Percentiles rank a stretch among this genome's conserved stretches.
Evolutionary conservation across 129 eudicot species (phyloP).

Genomic region (Oenanthe sinensis): DNA sequence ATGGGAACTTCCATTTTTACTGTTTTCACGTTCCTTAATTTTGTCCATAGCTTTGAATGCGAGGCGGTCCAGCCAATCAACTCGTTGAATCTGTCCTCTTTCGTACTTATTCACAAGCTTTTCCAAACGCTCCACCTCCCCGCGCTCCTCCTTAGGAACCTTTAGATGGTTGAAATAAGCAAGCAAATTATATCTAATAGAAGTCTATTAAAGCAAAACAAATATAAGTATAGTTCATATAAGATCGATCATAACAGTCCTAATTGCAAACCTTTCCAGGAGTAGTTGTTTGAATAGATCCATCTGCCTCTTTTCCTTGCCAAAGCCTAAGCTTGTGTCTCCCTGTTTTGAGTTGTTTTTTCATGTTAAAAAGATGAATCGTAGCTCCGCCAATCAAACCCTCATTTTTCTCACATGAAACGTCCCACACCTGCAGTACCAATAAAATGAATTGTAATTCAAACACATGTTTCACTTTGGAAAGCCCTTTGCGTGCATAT

Average conservation of each 20-base stretch:
- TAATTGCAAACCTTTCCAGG: conserved; percentile 78
- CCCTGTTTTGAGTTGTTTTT: conserved; percentile 91
- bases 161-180: conserved; percentile 19
- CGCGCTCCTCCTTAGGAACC: conserved; percentile 97
- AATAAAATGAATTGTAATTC: background rate
- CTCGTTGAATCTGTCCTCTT: conserved; percentile 88
- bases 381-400: conserved; percentile 97
- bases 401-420: conserved; percentile 80
- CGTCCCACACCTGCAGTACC: conserved; percentile 78
- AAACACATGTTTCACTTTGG: background rate
- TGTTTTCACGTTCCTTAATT: conserved; percentile 79
- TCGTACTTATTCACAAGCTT: conserved; percentile 97
- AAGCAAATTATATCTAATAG: background rate
- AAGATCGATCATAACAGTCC: background rate
- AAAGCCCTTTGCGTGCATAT: background rate
- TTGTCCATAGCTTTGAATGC: conserved; percentile 88
- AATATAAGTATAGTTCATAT: background rate
- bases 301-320: conserved; percentile 95
- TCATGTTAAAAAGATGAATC: conserved; percentile 77
- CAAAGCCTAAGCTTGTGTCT: conserved; percentile 97
- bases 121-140: conserved; percentile 93
- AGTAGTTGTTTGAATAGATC: conserved; percentile 68
- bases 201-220: background rate
- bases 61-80: conserved; percentile 97
- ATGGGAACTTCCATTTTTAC: conserved; percentile 75